Percentiles rank a stretch among this genome's conserved stretches.
Conservation (phyloP, 345 rosid genomes). For the Hevea brasiliensis region DNA sequence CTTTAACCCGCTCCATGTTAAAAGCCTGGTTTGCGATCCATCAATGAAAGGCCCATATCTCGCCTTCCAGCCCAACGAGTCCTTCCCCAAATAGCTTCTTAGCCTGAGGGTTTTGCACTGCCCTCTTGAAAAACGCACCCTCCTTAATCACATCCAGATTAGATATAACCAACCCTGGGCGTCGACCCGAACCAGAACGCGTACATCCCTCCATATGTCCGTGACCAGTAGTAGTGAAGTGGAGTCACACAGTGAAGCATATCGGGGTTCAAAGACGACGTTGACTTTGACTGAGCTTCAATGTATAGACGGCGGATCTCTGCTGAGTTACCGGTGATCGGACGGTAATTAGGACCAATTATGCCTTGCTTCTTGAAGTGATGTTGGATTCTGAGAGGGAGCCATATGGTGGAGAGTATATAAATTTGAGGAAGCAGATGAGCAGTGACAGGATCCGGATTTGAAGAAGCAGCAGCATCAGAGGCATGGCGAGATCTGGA, state of each 20-base stretch:
- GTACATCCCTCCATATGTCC: conserved; percentile 53
- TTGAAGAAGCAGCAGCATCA: conserved; percentile 27
- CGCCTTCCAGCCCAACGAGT: conserved; percentile 62
- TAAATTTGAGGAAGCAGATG: conserved; percentile 34
- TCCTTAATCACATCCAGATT: conserved; percentile 67
- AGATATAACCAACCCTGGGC: conserved; percentile 60
- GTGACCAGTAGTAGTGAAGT: conserved; percentile 59
- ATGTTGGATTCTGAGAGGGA: conserved; percentile 53
- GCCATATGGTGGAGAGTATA: conserved; percentile 43
- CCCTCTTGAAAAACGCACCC: conserved; percentile 45
- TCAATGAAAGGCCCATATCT: conserved; percentile 66
- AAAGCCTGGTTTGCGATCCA: conserved; percentile 67
- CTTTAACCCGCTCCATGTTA: conserved; percentile 66
- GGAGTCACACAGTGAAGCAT: conserved; percentile 51
- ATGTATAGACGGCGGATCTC: conserved; percentile 45
- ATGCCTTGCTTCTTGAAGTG: conserved; percentile 56
- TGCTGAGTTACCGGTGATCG: conserved; percentile 55
- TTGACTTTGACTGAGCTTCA: conserved; percentile 50
- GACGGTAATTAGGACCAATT: conserved; percentile 58
- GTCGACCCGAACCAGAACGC: conserved; percentile 75
- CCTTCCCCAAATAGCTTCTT: conserved; percentile 64
- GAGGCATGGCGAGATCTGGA: conserved; percentile 6
- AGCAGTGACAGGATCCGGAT: conserved; percentile 21
- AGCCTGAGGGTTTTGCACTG: conserved; percentile 52
- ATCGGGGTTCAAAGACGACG: conserved; percentile 34